These are phyloP conservation scores for Cladosporium sphaerospermum DNA, from an alignment of 2,329 filamentous ascomycete genomes.

Conservation along the genomic window DNA sequence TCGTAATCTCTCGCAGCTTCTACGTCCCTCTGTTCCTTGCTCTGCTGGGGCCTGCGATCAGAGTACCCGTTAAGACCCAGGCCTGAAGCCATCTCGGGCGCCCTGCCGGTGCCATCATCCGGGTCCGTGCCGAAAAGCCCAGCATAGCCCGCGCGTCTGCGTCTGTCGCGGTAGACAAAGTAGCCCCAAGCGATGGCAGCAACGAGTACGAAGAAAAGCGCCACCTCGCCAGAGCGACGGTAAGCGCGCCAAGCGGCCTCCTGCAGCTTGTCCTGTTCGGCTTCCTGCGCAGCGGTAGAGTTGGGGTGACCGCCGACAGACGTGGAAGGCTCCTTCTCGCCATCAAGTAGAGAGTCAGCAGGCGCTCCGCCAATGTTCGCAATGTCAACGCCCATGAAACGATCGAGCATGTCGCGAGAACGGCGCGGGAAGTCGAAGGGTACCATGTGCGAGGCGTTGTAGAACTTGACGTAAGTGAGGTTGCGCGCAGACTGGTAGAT, in stretches of 20 bases:
- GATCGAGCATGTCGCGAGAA: conserved; percentile 91
- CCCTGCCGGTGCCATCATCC: conserved; percentile 39
- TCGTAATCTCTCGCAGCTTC: conserved; percentile 56
- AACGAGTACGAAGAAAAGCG: conserved; percentile 72
- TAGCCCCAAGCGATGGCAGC: conserved; percentile 70
- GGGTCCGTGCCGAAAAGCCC: conserved; percentile 33
- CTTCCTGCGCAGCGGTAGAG: conserved; percentile 60
- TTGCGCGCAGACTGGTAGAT: conserved; percentile 95
- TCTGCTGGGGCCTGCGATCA: conserved; percentile 30
- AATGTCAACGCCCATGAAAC: conserved; percentile 91
- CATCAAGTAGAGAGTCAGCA: conserved; percentile 73
- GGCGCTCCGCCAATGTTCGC: conserved; percentile 76
- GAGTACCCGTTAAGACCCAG: conserved; percentile 22
- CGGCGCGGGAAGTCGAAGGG: conserved; percentile 87
- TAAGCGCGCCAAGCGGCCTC: conserved; percentile 86
- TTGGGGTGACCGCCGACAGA: conserved; percentile 53
- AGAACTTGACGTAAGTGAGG: conserved; percentile 89
- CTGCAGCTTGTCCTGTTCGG: conserved; percentile 66
- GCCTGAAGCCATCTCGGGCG: conserved; percentile 40
- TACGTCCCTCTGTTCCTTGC: conserved; percentile 42
- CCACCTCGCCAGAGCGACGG: conserved; percentile 77
- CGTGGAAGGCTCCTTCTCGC: conserved; percentile 53
- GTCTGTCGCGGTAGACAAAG: conserved; percentile 54
- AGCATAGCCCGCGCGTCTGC: conserved; percentile 41
- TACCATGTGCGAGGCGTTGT: conserved; percentile 97